Evolutionary conservation across 2,329 filamentous ascomycete species (phyloP), one percentile per base, ranked within the genome.

Genomic region (Gremmenia infestans): DNA sequence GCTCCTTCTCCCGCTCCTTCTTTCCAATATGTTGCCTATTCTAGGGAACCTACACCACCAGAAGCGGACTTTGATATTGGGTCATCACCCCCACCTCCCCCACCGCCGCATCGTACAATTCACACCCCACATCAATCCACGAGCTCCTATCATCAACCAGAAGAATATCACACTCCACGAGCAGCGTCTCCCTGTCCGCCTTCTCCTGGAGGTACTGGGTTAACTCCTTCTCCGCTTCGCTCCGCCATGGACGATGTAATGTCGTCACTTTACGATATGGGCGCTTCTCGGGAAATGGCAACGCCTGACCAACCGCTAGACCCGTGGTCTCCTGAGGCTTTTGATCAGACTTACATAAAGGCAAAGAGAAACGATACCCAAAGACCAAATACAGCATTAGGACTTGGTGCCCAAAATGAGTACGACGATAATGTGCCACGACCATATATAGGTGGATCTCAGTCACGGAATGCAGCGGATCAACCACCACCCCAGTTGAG

Each of bases 241-340:
- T 91, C 92, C 71, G 94, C 94, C 1, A 99, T 99, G 91, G 93
- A 97, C 68, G 93, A 95, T 71, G 92, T 99, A 4, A 97, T 97
- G 84, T 91, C 94, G 62, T 95, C 94, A 54, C 74, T 99, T 45
- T 87, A 96, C 68, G 91, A 92, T 58, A 89, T 99, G 78, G 87
- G 87, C 17, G 77, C 86, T 64, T 76, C 81, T 43, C 79, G 80
- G 54, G 74, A 79, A 22, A 77, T 77, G 14, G 79, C 81, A 36
- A 79, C 81, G 28, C 79, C 83, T 0, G 78, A 83, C 43, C 75
- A 80, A 0, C 76, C 81, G 0, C 72, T 85, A 8, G 83, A 91
- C 67, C 86, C 91, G 4, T 99, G 94, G 94, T 94, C 91, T 0
- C 91, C 91, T 0, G 92, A 96, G 65, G 89, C 87, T 7, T 97